A percentile compares a stretch with the other conserved stretches of the same genome.
Evolutionary conservation across 2,329 filamentous ascomycete genomes (phyloP).

Genomic region (Stagonosporopsis cucurbitacearum): DNA sequence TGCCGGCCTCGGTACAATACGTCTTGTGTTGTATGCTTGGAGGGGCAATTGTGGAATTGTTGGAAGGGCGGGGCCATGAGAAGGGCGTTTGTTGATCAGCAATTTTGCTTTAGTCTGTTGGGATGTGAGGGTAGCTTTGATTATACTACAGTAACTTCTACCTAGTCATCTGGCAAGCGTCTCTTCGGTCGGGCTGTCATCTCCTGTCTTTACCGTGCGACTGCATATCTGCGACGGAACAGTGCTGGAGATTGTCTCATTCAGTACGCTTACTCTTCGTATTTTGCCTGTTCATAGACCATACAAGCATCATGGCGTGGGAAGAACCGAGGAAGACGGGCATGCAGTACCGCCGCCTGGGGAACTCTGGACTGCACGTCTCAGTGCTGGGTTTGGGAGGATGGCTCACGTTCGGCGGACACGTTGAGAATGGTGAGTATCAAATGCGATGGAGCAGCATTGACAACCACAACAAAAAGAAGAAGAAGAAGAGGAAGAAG

Average conservation of each 20-base stretch:
- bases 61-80: neutral
- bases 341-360: slow-evolving; percentile 71
- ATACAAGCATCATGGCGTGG: slow-evolving; percentile 32
- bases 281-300: neutral
- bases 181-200: neutral
- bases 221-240: neutral
- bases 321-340: slow-evolving; percentile 42
- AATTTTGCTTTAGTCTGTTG: neutral
- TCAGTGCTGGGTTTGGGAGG: slow-evolving; percentile 71
- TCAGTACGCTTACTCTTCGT: neutral
- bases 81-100: slow-evolving; percentile 2
- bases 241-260: neutral
- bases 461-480: too few relatives aligned
- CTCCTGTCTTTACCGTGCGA: neutral
- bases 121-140: neutral
- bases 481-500: too few relatives aligned
- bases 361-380: slow-evolving; percentile 75
- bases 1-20: neutral
- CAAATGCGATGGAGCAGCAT: neutral
- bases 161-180: too few relatives aligned
- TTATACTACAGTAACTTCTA: too few relatives aligned
- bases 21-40: too few relatives aligned
- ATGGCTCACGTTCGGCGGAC: slow-evolving; percentile 70
- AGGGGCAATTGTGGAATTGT: neutral
- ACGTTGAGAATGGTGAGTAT: slow-evolving; percentile 67